These are phyloP conservation scores for Apocynum venetum DNA, from an alignment of 257 asterid species.

Conservation along the genomic window DNA sequence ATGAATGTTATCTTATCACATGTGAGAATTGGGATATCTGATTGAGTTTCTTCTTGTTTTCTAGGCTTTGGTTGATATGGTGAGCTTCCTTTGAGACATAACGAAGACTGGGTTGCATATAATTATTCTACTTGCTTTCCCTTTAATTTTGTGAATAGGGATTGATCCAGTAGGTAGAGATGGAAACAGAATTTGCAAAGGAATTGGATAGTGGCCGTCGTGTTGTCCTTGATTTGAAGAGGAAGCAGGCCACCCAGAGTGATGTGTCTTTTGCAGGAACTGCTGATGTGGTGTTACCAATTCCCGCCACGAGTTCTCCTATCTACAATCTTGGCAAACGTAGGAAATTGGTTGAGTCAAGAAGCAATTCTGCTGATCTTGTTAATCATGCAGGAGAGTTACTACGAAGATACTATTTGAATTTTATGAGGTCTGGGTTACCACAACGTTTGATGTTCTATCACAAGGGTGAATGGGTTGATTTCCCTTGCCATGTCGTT, in stretches of 20 bases:
- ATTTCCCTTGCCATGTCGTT: slow-evolving; percentile 59
- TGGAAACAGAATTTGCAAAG: slow-evolving; percentile 65
- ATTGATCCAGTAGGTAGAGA: slow-evolving; percentile 50
- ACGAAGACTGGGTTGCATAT: slow-evolving; percentile 26
- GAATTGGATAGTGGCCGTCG: slow-evolving; percentile 64
- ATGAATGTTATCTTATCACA: neutral
- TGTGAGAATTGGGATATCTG: neutral
- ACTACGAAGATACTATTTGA: slow-evolving; percentile 41
- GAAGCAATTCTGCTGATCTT: slow-evolving; percentile 19
- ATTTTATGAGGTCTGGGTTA: slow-evolving; percentile 56
- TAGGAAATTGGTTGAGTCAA: slow-evolving; percentile 45
- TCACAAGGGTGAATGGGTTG: slow-evolving; percentile 67
- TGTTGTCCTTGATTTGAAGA: slow-evolving; percentile 51
- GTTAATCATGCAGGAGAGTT: slow-evolving; percentile 34
- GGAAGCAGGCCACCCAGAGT: slow-evolving; percentile 43
- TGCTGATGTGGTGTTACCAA: slow-evolving; percentile 36
- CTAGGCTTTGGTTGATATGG: slow-evolving; percentile 47
- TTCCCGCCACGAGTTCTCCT: slow-evolving; percentile 30
- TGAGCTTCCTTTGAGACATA: slow-evolving; percentile 38
- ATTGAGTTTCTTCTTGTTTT: slow-evolving; percentile 4
- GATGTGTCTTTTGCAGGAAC: slow-evolving; percentile 38
- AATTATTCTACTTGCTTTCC: slow-evolving; percentile 31
- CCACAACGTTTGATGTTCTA: slow-evolving; percentile 69
- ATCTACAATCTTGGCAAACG: slow-evolving; percentile 40
- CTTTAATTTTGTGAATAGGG: slow-evolving; percentile 42